Evolutionary conservation across 1,139 yeast species (phyloP), one percentile per base, ranked within the genome.

Genomic region (Blastobotrys apis): DNA sequence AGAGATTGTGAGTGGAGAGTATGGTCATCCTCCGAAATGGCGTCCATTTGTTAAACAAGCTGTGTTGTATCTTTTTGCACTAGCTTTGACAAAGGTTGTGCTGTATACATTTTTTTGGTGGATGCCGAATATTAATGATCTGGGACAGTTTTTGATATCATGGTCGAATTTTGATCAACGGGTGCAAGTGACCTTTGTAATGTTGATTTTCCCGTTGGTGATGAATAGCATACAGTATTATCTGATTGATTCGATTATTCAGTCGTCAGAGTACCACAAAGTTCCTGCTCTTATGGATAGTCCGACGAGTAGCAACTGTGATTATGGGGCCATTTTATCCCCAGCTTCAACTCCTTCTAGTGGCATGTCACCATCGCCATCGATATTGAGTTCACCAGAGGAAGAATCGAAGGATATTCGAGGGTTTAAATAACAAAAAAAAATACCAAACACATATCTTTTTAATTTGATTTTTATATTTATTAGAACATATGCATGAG

Each of bases 201-300:
- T 90, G 80, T 78, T 90, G 60, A 75, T 87, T 1, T 67, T 68
- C 53, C 71, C 70, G 19, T 41, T 62, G 30, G 47, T 53, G 13
- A 78, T 92, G 83, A 90, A 92, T 63, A 80, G 94, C 50, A 71
- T 92, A 54, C 97, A 92, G 66, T 84, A 87, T 59, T 76, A 85
- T 40, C 76, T 92, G 52, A 80, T 92, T 36, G 98, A 92, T 62
- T 84, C 84, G 56, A 84, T 92, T 49, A 88, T 92, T 55, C 87
- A 84, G 62, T 66, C 79, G 37, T 78, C 78, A 1, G 68, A 68
- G 27, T 60, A 62, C 45, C 58, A 55, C 33, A 44, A 49, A 22
- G 31, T 25, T 15, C 21, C 25, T 15, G n/a, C n/a, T n/a, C n/a
- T n/a, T n/a, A n/a, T n/a, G n/a, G n/a, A n/a, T n/a, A n/a, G n/a